Evolutionary conservation across 192 early-diverging fungal genomes (phyloP), one percentile per base, ranked within the genome.

Genomic region (Lobosporangium transversale): DNA sequence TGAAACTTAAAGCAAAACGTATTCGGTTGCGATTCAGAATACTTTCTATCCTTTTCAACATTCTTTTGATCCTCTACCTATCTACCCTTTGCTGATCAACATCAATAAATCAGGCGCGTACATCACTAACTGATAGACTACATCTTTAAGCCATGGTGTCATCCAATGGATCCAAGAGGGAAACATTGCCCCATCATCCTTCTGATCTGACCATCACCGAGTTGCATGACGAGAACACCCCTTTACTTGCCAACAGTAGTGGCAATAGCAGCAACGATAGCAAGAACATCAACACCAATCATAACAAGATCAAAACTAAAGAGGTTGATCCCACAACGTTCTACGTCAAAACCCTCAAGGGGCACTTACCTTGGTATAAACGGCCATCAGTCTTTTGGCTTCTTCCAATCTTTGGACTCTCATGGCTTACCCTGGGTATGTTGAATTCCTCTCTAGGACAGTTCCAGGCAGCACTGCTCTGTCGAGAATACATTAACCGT

Each of bases 301-400:
- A 45, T 20, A 44, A 27, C 26, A 51, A 23, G 23, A 35, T 51
- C 18, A 23, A 17, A 10, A 33, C 14, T 1, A 57, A 4, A 1
- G 33, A 42, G 8, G 12, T 15, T 3, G 65, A 76, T 20, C 36
- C 58, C 3, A 67, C 62, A 0, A 42, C 59, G 14, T 35, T 58
- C 20, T 76, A 62, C 17, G 73, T 67, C 44, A 56, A 67, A 20
- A 53, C 54, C 27, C 48, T 76, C 21, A 30, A 56, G 6, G 64
- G 67, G 2, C 58, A 67, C n/a, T 21, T 76, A 26, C 63, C 73
- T 15, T 76, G 73, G 73, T 54, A 67, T 59, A 76, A 76, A 29
- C 57, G 73, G 18, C 73, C 73, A 0, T 56, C 57, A 3, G 73
- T 43, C 0, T 37, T 76, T 0, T 76, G 73, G 73, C 45, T 76